Evolutionary conservation across 2,329 filamentous ascomycete species (phyloP).

Genomic region (Sclerotiophoma versabilis): DNA sequence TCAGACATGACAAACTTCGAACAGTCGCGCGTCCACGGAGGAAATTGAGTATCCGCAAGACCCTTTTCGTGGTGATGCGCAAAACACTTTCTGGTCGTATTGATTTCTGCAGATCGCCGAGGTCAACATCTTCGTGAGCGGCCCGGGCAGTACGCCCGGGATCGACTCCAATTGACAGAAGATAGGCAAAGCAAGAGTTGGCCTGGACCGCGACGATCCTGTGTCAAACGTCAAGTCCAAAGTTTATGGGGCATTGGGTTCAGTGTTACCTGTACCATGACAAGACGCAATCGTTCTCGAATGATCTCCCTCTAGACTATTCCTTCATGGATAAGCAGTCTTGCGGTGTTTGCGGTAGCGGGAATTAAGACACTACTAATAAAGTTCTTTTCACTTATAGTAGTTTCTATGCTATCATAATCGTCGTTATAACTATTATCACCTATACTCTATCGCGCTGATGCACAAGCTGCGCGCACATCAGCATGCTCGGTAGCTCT

Average conservation of each 20-base stretch:
- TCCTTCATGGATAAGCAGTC: too few species aligned
- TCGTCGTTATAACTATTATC: too few species aligned
- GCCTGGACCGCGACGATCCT: constrained; percentile 4
- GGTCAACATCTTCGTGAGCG: not conserved
- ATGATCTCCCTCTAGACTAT: not conserved
- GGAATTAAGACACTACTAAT: too few species aligned
- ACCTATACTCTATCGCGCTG: too few species aligned
- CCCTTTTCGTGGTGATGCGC: not conserved
- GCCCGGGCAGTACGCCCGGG: not conserved
- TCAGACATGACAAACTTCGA: too few species aligned
- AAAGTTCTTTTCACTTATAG: too few species aligned
- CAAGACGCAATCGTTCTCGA: not conserved
- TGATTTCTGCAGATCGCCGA: not conserved
- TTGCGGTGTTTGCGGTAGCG: too few species aligned
- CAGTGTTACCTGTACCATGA: not conserved
- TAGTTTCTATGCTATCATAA: too few species aligned
- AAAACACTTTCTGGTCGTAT: too few species aligned
- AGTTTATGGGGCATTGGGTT: not conserved
- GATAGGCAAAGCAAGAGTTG: not conserved
- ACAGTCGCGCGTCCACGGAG: too few species aligned
- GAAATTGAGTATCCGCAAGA: not conserved
- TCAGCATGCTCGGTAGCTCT: not conserved
- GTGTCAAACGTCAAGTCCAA: not conserved
- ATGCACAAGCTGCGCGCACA: not conserved
- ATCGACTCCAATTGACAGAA: not conserved